phyloP scores from a whole-genome alignment of 78 protist genomes.

The Tieghemostelium lacteum region DNA sequence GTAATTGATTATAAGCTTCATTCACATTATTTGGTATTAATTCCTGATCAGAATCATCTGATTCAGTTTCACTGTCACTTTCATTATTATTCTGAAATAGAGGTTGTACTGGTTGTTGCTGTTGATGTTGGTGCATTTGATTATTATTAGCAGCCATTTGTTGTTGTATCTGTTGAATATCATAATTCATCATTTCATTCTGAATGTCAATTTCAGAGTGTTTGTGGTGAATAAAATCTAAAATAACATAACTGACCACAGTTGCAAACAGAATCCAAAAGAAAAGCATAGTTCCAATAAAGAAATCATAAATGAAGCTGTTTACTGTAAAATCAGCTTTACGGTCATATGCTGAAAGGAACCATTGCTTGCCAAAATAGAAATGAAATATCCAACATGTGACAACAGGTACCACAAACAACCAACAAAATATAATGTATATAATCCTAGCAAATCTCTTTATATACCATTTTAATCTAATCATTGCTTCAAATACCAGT shows the following conservation, averaged over 20 bases:
- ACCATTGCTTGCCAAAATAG: slow-evolving; percentile 30
- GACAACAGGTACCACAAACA: slow-evolving; percentile 30
- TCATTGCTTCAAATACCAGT: slow-evolving; percentile 37
- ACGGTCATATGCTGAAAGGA: background rate
- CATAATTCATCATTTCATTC: too few relatives aligned
- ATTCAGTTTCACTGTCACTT: background rate
- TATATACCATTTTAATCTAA: slow-evolving; percentile 16
- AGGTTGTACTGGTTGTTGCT: background rate
- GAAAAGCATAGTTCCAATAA: slow-evolving; percentile 44
- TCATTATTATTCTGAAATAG: background rate
- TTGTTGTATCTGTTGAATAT: too few relatives aligned
- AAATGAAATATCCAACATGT: slow-evolving; percentile 40
- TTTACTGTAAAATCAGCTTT: background rate
- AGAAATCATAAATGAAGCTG: slow-evolving; percentile 16
- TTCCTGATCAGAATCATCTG: background rate
- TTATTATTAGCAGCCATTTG: background rate
- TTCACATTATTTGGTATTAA: background rate
- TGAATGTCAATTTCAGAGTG: slow-evolving; percentile 46
- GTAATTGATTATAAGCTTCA: background rate
- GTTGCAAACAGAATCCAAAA: slow-evolving; percentile 33
- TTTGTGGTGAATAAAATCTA: slow-evolving; percentile 15
- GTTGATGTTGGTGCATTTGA: background rate
- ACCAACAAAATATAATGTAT: slow-evolving; percentile 31
- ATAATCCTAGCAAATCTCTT: slow-evolving; percentile 16
- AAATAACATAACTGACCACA: slow-evolving; percentile 1